Evolutionary conservation across 2,329 filamentous ascomycete species (phyloP).

Genomic region (Aspergillus thermomutatus): DNA sequence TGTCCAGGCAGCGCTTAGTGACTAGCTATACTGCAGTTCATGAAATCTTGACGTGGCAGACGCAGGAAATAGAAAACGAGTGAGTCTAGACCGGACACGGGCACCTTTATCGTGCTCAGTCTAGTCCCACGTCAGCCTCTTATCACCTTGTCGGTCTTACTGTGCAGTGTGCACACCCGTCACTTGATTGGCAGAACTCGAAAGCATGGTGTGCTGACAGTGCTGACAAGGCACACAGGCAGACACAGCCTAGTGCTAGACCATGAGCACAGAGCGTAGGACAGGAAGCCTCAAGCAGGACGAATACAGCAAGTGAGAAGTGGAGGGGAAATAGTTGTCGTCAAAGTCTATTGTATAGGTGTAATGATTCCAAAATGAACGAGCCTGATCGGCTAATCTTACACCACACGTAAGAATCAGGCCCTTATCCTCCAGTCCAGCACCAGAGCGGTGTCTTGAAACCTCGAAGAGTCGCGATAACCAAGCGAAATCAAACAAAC

Average conservation of each 20-base stretch:
- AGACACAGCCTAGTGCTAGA: background rate
- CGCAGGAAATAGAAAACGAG: background rate
- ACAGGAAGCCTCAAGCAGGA: background rate
- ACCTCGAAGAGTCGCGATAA: background rate
- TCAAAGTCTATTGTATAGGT: background rate
- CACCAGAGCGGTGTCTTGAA: no score
- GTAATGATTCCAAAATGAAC: background rate
- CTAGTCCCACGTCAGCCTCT: background rate
- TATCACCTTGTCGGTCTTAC: background rate
- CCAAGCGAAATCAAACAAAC: conserved; percentile 1
- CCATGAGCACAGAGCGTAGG: background rate
- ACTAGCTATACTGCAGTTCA: background rate
- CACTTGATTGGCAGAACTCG: background rate
- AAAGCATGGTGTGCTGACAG: background rate
- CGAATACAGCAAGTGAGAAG: background rate
- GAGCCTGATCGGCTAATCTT: background rate
- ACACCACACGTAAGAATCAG: background rate
- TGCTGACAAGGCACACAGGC: background rate
- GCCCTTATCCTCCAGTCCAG: background rate
- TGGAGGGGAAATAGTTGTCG: background rate
- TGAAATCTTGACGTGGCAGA: background rate
- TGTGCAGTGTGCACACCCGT: background rate
- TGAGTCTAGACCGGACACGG: background rate
- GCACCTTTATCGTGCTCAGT: background rate
- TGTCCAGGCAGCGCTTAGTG: background rate